Evolutionary conservation across 441 rosid genomes (phyloP).

Genomic region (Hura crepitans): DNA sequence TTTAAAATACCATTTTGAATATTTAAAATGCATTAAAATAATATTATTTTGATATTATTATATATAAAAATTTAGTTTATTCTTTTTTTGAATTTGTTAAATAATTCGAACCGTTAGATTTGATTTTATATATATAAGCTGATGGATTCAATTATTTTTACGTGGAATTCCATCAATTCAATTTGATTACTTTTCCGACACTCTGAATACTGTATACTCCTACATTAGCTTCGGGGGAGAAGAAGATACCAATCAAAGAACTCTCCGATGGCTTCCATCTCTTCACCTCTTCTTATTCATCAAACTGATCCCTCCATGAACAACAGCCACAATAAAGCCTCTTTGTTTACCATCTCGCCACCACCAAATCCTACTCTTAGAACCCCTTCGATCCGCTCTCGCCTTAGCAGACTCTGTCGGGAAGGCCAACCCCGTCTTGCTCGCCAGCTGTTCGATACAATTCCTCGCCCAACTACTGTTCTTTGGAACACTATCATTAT

Average conservation of each 20-base stretch:
- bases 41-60: too few relatives aligned
- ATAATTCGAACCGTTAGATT: too few relatives aligned
- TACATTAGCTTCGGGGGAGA: not conserved
- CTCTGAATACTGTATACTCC: too few relatives aligned
- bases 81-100: too few relatives aligned
- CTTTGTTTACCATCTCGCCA: constrained; percentile 24
- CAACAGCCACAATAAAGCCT: constrained; percentile 4
- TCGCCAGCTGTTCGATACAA: constrained; percentile 76
- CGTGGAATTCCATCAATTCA: too few relatives aligned
- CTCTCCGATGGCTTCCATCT: constrained; percentile 24
- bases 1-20: too few relatives aligned
- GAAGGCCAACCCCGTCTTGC: constrained; percentile 69
- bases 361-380: constrained; percentile 44
- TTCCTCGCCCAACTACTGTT: constrained; percentile 57
- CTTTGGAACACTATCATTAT: constrained; percentile 84
- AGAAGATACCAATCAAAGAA: not conserved
- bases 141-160: too few relatives aligned
- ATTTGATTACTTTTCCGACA: too few relatives aligned
- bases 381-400: constrained; percentile 69
- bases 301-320: not conserved
- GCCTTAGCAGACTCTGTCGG: constrained; percentile 65
- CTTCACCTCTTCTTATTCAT: constrained; percentile 43
- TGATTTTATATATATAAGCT: too few relatives aligned
- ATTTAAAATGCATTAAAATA: too few relatives aligned
- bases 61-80: too few relatives aligned